phyloP scores from a whole-genome alignment of 2,329 filamentous ascomycete species.

The Verticillium klebahnii region DNA sequence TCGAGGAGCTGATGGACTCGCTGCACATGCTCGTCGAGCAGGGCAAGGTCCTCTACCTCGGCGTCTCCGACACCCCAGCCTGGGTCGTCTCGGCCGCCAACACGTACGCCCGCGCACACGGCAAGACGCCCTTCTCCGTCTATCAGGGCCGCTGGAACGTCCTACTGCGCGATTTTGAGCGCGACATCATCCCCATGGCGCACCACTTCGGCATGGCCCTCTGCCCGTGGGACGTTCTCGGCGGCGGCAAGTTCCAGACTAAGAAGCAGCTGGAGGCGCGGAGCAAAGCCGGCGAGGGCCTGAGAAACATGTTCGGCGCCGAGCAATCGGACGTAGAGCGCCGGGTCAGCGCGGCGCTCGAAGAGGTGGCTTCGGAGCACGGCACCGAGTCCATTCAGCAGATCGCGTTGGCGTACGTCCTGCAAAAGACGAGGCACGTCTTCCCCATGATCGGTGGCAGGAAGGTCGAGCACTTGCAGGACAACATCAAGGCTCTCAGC shows the following conservation, averaged over 20 bases:
- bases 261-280: constrained; percentile 25
- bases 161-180: constrained; percentile 29
- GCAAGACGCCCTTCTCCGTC: constrained; percentile 30
- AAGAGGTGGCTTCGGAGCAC: constrained; percentile 53
- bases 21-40: constrained; percentile 35
- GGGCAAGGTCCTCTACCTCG: constrained; percentile 37
- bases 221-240: constrained; percentile 56
- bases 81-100: constrained; percentile 35
- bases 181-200: constrained; percentile 38
- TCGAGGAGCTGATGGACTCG: constrained; percentile 37
- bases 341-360: constrained; percentile 52
- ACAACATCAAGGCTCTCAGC: constrained; percentile 51
- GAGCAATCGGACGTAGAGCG: constrained; percentile 41
- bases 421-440: constrained; percentile 46
- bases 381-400: constrained; percentile 53
- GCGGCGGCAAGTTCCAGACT: constrained; percentile 45
- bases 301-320: constrained; percentile 22
- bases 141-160: constrained; percentile 36
- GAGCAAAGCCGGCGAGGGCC: constrained; percentile 30
- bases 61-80: constrained; percentile 32
- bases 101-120: constrained; percentile 28
- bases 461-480: constrained; percentile 45
- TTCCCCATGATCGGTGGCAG: constrained; percentile 49
- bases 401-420: constrained; percentile 49
- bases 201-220: constrained; percentile 43